Conservation (phyloP, 257 asterid genomes). For the Primulina huaijiensis region DNA sequence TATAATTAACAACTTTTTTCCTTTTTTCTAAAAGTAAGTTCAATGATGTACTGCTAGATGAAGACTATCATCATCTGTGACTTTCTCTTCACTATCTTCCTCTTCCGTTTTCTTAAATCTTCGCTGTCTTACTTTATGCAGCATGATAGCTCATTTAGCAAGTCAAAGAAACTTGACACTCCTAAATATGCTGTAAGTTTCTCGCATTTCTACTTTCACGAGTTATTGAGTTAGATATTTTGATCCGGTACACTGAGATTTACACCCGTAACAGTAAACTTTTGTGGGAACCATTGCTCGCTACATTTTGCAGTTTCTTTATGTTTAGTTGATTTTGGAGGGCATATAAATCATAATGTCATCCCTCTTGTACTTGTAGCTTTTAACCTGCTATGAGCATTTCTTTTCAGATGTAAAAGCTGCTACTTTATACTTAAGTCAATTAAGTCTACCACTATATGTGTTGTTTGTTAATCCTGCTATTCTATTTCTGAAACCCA, state of each 20-base stretch:
- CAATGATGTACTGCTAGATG: neutral
- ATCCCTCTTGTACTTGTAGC: constrained; percentile 3
- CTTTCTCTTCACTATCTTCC: constrained; percentile 16
- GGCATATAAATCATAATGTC: neutral
- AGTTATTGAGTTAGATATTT: constrained; percentile 13
- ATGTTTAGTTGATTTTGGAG: neutral
- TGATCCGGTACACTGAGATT: neutral
- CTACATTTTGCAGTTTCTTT: constrained; percentile 1
- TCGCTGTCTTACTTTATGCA: constrained; percentile 35
- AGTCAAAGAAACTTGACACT: constrained; percentile 44
- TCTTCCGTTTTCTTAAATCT: constrained; percentile 12
- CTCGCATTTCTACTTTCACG: constrained; percentile 8
- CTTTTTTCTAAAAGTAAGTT: constrained; percentile 6
- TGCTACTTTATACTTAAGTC: neutral
- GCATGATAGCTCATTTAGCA: constrained; percentile 39
- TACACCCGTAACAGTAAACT: constrained; percentile 2
- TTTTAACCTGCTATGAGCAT: constrained; percentile 1
- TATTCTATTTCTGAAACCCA: constrained; percentile 2
- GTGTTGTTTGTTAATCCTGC: neutral
- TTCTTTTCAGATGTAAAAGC: constrained; percentile 15
- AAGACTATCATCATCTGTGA: neutral
- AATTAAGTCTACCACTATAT: neutral
- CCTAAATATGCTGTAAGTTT: constrained; percentile 88
- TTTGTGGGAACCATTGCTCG: neutral
- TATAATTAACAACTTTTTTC: neutral